Evolutionary conservation across 257 asterid genomes (phyloP).

Genomic region (Schizonepeta tenuifolia): DNA sequence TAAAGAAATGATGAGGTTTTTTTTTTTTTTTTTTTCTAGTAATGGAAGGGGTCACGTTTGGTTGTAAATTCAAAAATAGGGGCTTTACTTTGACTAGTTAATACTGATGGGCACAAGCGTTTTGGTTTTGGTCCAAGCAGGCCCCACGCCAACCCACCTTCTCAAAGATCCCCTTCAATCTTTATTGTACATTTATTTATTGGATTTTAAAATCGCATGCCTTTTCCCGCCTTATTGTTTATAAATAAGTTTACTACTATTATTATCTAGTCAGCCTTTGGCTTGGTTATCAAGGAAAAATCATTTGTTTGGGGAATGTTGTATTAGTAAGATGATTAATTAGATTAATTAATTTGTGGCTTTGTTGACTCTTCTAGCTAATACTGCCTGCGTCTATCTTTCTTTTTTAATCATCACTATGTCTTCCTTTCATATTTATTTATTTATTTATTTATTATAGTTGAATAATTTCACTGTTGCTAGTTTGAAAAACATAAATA

Average conservation of each 20-base stretch:
- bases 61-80: slow-evolving; percentile 35
- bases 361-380: too few species aligned
- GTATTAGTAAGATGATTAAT: too few species aligned
- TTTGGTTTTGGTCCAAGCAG: slow-evolving; percentile 17
- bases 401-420: too few species aligned
- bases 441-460: too few species aligned
- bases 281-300: too few species aligned
- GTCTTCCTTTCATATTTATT: too few species aligned
- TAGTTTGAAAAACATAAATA: too few species aligned
- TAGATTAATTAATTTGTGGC: too few species aligned
- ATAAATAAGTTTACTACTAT: background rate
- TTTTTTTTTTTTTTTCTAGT: background rate
- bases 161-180: background rate
- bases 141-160: background rate
- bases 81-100: slow-evolving; percentile 42
- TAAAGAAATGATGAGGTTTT: slow-evolving; percentile 30
- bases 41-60: slow-evolving; percentile 13
- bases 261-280: background rate
- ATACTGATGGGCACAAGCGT: background rate
- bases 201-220: background rate
- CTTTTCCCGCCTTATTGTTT: slow-evolving; percentile 20
- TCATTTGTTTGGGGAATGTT: too few species aligned
- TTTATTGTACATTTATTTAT: background rate
- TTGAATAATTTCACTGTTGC: too few species aligned
- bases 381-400: too few species aligned